Evolutionary conservation across 2,329 filamentous ascomycete species (phyloP), one percentile per base, ranked within the genome.

Genomic region (Emergomyces africanus): DNA sequence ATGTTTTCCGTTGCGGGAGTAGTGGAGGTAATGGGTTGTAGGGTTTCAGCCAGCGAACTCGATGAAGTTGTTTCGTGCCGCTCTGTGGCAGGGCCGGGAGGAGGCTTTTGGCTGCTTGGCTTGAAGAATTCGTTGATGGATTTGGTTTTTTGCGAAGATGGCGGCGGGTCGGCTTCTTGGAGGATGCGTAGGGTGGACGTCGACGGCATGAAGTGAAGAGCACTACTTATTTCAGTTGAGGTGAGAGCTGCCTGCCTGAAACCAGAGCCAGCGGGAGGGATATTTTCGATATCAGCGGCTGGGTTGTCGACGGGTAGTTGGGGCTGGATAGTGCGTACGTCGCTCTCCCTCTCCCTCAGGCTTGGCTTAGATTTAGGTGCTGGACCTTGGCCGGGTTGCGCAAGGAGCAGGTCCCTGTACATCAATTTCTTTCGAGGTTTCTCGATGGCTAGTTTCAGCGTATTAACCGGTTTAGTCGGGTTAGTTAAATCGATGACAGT

Each of bases 351-450:
- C 25, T 39, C 50, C 60, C 37, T 60, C 33, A 57, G 33, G 49
- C 58, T n/a, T 50, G 59, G 53, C 55, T 33, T 23, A 59, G 41
- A 5, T 59, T 58, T 28, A 61, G 56, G 18, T 46, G 57, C 20
- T 63, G 54, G 18, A 57, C 49, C 48, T 50, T 59, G 20, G 50
- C 28, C 10, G 61, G 60, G 63, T 30, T 65, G 61, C 10, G 71
- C 69, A n/a, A 71, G 70, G 25, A 75, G 61, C 37, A 75, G 62
- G 25, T 71, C 72, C 57, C 67, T 68, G 61, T 75, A 77, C 69
- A 77, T 73, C 35, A 78, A 59, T 59, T 77, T 77, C n/a, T 66
- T 72, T 15, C 75, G 71, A 8, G 74, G 73, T 55, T 72, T 74
- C 39, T 66, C 65, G 18, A 61, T 64, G 0, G 66, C 64, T 25